A percentile compares a stretch with the other conserved stretches of the same genome.
Conservation (phyloP, 2,329 filamentous ascomycete species). For the Calonectria fujianensis region DNA sequence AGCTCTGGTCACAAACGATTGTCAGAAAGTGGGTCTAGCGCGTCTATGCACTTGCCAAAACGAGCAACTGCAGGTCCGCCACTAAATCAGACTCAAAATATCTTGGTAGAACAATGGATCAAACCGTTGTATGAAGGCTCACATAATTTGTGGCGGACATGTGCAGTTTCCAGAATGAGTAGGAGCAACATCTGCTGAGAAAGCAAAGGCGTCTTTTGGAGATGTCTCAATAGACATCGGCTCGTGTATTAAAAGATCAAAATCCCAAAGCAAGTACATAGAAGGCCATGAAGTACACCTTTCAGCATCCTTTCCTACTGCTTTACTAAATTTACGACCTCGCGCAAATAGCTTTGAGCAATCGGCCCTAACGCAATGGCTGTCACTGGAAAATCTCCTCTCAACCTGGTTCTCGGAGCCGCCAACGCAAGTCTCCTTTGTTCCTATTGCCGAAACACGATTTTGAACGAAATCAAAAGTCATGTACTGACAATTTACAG, state of each 20-base stretch:
- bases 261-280: neutral
- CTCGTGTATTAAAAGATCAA: neutral
- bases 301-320: neutral
- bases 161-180: neutral
- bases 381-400: slow-evolving; percentile 7
- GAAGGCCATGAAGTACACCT: no score
- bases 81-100: neutral
- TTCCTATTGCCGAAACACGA: accelerated
- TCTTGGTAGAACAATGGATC: no score
- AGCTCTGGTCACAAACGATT: neutral
- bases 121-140: neutral
- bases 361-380: slow-evolving; percentile 23
- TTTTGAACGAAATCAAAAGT: neutral
- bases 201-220: neutral
- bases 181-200: slow-evolving; percentile 1
- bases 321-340: neutral
- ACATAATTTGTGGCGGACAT: no score
- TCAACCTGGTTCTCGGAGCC: slow-evolving; percentile 47
- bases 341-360: neutral
- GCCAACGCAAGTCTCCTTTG: slow-evolving; percentile 37
- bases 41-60: neutral
- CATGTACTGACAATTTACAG: slow-evolving; percentile 21
- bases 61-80: neutral
- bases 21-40: neutral
- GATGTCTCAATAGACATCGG: neutral